A percentile compares a stretch with the other conserved stretches of the same genome.
These are phyloP conservation scores for Avena insularis DNA, from an alignment of 176 grass and related monocot species.

Conservation along the genomic window DNA sequence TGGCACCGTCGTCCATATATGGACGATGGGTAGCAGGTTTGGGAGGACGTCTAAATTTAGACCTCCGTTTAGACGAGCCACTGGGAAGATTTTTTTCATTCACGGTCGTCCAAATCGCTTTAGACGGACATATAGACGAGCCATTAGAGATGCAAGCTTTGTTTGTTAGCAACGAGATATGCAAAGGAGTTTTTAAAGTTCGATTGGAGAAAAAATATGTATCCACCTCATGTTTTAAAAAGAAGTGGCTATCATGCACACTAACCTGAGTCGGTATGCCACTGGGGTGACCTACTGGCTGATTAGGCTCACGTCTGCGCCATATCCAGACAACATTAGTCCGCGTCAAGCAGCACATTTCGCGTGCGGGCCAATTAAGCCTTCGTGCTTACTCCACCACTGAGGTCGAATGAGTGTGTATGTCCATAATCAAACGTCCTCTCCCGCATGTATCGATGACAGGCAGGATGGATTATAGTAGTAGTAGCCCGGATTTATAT, in stretches of 20 bases:
- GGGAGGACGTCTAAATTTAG: too few species aligned
- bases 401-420: not conserved
- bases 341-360: conserved; percentile 36
- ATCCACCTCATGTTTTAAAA: not conserved
- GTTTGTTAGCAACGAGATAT: too few species aligned
- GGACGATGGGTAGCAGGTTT: too few species aligned
- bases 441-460: not conserved
- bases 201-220: not conserved
- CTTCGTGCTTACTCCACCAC: conserved; percentile 32
- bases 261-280: not conserved
- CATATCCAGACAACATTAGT: conserved; percentile 49
- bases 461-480: not conserved
- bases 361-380: conserved; percentile 26
- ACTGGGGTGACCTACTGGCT: conserved; percentile 39
- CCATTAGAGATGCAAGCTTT: too few species aligned
- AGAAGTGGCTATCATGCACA: not conserved
- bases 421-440: conserved; percentile 45
- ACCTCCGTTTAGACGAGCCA: too few species aligned
- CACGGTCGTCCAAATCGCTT: too few species aligned
- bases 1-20: too few species aligned
- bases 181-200: not conserved
- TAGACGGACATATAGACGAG: too few species aligned
- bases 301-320: conserved; percentile 27
- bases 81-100: too few species aligned
- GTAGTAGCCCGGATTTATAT: not conserved